These are phyloP conservation scores for Prunus mira DNA, from an alignment of 306 rosid genomes.

Conservation along the genomic window DNA sequence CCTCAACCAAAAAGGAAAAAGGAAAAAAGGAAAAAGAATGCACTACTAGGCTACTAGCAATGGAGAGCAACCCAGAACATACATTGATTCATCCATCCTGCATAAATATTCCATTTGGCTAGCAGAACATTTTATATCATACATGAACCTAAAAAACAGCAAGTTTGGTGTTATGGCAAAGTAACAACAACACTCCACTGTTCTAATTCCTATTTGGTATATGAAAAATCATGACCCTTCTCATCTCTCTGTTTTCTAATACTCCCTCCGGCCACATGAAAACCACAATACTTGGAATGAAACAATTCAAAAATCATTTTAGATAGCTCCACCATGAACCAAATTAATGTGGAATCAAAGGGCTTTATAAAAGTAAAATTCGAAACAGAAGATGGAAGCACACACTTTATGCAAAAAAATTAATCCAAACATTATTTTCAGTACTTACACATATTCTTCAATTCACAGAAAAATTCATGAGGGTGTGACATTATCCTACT, in stretches of 20 bases:
- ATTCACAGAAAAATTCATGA: slow-evolving; percentile 16
- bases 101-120: background rate
- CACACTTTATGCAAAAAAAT: slow-evolving; percentile 10
- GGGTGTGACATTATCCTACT: slow-evolving; percentile 23
- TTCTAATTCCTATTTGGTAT: background rate
- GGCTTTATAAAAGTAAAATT: background rate
- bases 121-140: background rate
- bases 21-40: too few relatives aligned
- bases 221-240: too few relatives aligned
- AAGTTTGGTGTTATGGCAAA: background rate
- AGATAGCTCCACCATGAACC: background rate
- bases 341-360: background rate
- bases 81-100: background rate
- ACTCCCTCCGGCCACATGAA: background rate
- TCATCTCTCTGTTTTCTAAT: background rate
- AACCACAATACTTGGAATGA: background rate
- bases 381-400: background rate
- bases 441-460: slow-evolving; percentile 28
- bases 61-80: background rate
- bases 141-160: slow-evolving; percentile 3
- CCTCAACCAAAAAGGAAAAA: background rate
- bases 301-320: background rate
- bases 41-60: background rate
- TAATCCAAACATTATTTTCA: slow-evolving; percentile 30
- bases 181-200: background rate